Percentiles rank a stretch among this genome's conserved stretches.
These are phyloP conservation scores for Entelexis paramagnoliae DNA, from an alignment of 1,139 yeast genomes.

Conservation along the genomic window DNA sequence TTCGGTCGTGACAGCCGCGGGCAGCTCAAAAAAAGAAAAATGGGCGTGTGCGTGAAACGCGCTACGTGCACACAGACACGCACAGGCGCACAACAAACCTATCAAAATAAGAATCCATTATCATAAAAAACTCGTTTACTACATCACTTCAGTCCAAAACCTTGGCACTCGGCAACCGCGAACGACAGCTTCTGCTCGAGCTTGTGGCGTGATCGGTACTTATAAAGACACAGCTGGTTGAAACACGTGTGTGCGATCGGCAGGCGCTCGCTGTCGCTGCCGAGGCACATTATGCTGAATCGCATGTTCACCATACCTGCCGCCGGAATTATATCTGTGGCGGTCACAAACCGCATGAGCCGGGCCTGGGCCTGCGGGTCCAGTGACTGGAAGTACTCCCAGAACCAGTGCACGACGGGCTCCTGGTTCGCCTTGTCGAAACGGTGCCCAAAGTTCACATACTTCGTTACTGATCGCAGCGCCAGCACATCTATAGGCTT, in stretches of 20 bases:
- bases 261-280: conserved; percentile 44
- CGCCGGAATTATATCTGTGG: conserved; percentile 86
- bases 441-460: conserved; percentile 47
- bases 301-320: conserved; percentile 70
- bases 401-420: conserved; percentile 60
- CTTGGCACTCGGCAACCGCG: conserved; percentile 73
- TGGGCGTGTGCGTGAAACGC: too few relatives aligned
- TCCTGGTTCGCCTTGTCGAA: conserved; percentile 33
- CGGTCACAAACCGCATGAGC: conserved; percentile 69
- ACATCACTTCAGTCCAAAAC: conserved; percentile 60
- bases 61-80: too few relatives aligned
- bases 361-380: conserved; percentile 45
- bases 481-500: conserved; percentile 57
- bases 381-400: conserved; percentile 55
- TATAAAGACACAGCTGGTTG: conserved; percentile 71
- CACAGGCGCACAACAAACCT: too few relatives aligned
- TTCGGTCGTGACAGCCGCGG: too few relatives aligned
- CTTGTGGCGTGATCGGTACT: conserved; percentile 46
- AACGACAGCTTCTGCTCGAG: conserved; percentile 45
- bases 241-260: conserved; percentile 93
- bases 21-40: too few relatives aligned
- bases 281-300: conserved; percentile 52
- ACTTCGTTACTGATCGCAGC: conserved; percentile 60
- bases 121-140: neutral
- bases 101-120: too few relatives aligned